Evolutionary conservation across 164 flowering plant genomes (phyloP), one percentile per base, ranked within the genome.

Genomic region (Vitis cinerea): DNA sequence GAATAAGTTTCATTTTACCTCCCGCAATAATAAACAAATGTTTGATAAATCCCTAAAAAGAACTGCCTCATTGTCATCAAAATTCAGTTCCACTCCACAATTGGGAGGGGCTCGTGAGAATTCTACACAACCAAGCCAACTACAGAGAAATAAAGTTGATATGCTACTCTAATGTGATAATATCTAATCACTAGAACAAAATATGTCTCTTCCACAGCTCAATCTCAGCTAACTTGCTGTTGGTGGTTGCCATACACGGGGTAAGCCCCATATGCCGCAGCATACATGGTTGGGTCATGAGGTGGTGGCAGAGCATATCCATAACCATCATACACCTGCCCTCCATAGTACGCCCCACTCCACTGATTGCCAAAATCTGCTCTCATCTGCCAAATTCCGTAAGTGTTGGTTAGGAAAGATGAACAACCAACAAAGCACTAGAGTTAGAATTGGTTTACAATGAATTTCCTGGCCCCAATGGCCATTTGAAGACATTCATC

Each of bases 181-280:
- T 27, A 53, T 49, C 70, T 44, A 51, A 47, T 31, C 66, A 23
- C 69, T 48, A 15, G 52, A 61, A 56, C 74, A 56, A 51, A 37
- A 17, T 19, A 29, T 58, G 11, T 17, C 60, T 61, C 62, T 69
- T 49, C 47, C 51, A 67, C 70, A 63, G 62, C 49, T 71, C 58
- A 27, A 56, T 47, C 30, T 87, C 79, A 91, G 90, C 90, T 93
- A 66, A 91, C 98, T 87, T 93, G 97, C 51, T 93, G 96, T 61
- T 92, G 95, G 75, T 87, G 88, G 75, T 77, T 83, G 19, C 97
- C 96, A 71, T 90, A 89, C 63, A 85, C 54, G 7, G 96, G 93
- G 67, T 93, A 93, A 54, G 89, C 83, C 51, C 91, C 98, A 73
- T 93, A 93, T 4, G 92, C 75, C 0, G 88, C 75, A 15, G 82